phyloP scores from a whole-genome alignment of 1,139 yeast species.

The Starmera stellimalicola region DNA sequence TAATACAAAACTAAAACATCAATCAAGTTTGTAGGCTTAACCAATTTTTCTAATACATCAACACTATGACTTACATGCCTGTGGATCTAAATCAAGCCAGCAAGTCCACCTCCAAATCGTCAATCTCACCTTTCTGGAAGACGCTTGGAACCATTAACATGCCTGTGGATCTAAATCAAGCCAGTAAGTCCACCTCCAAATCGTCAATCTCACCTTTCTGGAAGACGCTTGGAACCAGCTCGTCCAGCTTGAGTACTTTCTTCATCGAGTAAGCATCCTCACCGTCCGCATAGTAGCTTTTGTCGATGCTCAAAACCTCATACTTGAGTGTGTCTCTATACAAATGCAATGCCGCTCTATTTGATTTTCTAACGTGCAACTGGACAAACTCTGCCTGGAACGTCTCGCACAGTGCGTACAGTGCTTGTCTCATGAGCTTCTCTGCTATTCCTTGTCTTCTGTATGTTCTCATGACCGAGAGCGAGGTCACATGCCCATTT shows the following conservation, averaged over 20 bases:
- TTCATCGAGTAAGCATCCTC: conserved; percentile 99
- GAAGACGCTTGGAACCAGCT: conserved; percentile 47
- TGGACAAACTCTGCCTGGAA: conserved; percentile 81
- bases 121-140: conserved; percentile 39
- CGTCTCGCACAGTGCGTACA: conserved; percentile 71
- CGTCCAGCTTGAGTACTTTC: conserved; percentile 49
- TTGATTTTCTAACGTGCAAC: conserved; percentile 87
- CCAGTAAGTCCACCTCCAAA: conserved; percentile 32
- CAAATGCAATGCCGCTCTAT: conserved; percentile 88
- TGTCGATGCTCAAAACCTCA: conserved; percentile 74
- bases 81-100: too few relatives aligned
- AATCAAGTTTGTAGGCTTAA: too few relatives aligned
- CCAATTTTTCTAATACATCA: too few relatives aligned
- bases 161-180: too few relatives aligned
- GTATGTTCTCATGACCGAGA: conserved; percentile 92
- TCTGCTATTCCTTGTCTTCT: conserved; percentile 94
- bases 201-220: conserved; percentile 45
- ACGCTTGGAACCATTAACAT: conserved; percentile 51
- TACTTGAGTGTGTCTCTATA: conserved; percentile 81
- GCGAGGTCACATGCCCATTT: conserved; percentile 90
- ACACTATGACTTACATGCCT: too few relatives aligned
- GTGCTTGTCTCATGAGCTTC: conserved; percentile 81
- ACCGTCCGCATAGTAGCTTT: conserved; percentile 88
- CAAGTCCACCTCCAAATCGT: conserved; percentile 40
- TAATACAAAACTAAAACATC: too few relatives aligned